Base-by-base conservation (phyloP, 1,284 basidiomycete genomes). In the Moesziomyces antarcticus region DNA sequence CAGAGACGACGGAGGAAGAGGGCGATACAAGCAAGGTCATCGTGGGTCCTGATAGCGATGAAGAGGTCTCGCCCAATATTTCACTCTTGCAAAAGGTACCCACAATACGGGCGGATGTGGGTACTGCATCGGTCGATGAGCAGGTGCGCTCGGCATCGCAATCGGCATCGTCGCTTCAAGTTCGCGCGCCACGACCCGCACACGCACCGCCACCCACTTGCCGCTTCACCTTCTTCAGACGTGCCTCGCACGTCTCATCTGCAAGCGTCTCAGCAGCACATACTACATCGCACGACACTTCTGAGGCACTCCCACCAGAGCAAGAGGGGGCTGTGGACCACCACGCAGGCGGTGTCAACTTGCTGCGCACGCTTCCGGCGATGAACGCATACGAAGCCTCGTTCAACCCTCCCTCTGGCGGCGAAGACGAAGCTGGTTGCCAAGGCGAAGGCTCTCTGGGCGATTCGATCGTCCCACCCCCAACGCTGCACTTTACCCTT, bases 391-490 rank as follows among this genome's bases (percentile, higher is more conserved):
- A 30, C 42, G 18, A 30, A 16, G 60, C 61, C 3, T 50, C 56
- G 0, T 42, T 48, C 46, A 14, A 24, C 46, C 13, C 51, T 14
- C 40, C 43, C 22, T 20, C 25, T 11, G 20, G 13, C 45, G 13
- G 21, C n/a, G 24, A 30, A 10, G 6, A 20, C 6, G 18, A 43
- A n/a, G n/a, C n/a, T n/a, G n/a, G n/a, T n/a, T n/a, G n/a, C n/a
- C n/a, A n/a, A 18, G 37, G 37, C 16, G 37, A 40, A 3, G 37
- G 16, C 1, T 33, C 30, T 10, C 10, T 33, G 30, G 25, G 43
- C 3, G 52, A 73, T 7, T 73, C 71, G 11, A 73, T 73, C 48
- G n/a, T 56, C 0, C 71, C 71, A 0, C 71, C 65, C 8, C 65
- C 71, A 1, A 73, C 65, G 3, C 57, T 73, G 1, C 56, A 62